Evolutionary conservation across 2,329 filamentous ascomycete species (phyloP).

Genomic region (Fusarium algeriense): DNA sequence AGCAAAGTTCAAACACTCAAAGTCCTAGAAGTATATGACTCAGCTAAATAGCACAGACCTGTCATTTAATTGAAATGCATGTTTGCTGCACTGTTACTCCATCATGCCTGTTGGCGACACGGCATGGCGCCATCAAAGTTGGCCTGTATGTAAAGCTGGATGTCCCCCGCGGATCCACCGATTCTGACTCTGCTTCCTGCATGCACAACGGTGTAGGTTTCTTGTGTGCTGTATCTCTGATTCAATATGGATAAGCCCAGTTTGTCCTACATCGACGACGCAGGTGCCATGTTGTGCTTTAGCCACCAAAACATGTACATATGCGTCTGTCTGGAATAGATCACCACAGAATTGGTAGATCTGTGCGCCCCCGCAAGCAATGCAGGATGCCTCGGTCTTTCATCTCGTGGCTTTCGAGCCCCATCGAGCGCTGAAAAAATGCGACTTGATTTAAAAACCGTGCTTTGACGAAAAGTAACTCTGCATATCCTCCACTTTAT

Average conservation of each 20-base stretch:
- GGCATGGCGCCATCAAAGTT: slow-evolving; percentile 35
- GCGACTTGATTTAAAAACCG: slow-evolving; percentile 62
- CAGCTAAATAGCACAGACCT: background rate
- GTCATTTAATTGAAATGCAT: slow-evolving; percentile 31
- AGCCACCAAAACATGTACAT: slow-evolving; percentile 8
- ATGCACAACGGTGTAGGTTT: slow-evolving; percentile 33
- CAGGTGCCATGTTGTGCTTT: slow-evolving; percentile 42
- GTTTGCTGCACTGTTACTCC: slow-evolving; percentile 37
- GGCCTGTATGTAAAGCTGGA: slow-evolving; percentile 25
- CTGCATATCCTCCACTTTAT: slow-evolving; percentile 73
- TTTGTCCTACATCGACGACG: slow-evolving; percentile 38
- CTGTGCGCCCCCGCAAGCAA: slow-evolving; percentile 17
- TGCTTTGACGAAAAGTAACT: slow-evolving; percentile 72
- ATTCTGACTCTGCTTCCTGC: slow-evolving; percentile 29
- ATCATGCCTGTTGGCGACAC: slow-evolving; percentile 38
- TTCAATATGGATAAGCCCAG: slow-evolving; percentile 31
- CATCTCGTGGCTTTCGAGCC: slow-evolving; percentile 5
- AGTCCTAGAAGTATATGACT: background rate
- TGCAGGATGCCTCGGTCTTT: background rate
- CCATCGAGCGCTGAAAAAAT: slow-evolving; percentile 8
- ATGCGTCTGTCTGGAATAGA: slow-evolving; percentile 10
- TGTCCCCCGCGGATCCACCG: slow-evolving; percentile 25
- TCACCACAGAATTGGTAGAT: slow-evolving; percentile 17
- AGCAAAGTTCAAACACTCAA: background rate
- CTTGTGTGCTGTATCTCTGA: slow-evolving; percentile 41